Evolutionary conservation across 805 yeast genomes (phyloP), one percentile per base, ranked within the genome.

Genomic region (Wickerhamia fluorescens): DNA sequence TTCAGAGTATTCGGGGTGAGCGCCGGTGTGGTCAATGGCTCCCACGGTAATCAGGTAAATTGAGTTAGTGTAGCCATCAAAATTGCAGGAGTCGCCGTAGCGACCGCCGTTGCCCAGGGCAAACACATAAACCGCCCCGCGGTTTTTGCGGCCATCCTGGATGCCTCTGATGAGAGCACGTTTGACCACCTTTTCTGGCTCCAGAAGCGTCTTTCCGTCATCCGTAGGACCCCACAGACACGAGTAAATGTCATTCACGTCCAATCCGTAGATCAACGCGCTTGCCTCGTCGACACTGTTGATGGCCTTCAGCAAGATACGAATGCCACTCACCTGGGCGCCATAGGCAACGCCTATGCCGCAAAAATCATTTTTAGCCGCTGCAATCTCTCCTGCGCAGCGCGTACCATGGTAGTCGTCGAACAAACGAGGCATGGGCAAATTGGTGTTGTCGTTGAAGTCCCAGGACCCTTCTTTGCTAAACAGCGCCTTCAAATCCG

Each of bases 201-300:
- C 92, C 29, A 84, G 87, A 68, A 92, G 73, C 1, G 94, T 73
- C 33, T 54, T 66, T 0, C 98, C 98, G 51, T 89, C 84, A 53
- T 92, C 98, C 3, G 86, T 72, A 2, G 98, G 98, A 6, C 98
- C 98, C 98, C 98, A 92, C 3, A 96, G 86, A 55, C 98, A 92
- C 3, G 95, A 84, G 52, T 87, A 92, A 22, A 92, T 92, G 53
- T 92, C 95, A 54, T 92, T 92, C 16, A 74, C 71, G 37, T 85
- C 88, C 38, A 82, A 60, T 0, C 77, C 88, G 54, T 83, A 81
- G 20, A 83, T 68, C 66, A 92, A 62, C 2, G 97, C 82, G 2
- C 82, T 74, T 1, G 97, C 97, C 55, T 92, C 98, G 38, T 88
- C 95, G 34, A 79, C 95, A 3, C 84, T 63, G 3, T 89, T 75